Evolutionary conservation across 176 grass and related monocot genomes (phyloP).

Genomic region (Paspalum vaginatum): DNA sequence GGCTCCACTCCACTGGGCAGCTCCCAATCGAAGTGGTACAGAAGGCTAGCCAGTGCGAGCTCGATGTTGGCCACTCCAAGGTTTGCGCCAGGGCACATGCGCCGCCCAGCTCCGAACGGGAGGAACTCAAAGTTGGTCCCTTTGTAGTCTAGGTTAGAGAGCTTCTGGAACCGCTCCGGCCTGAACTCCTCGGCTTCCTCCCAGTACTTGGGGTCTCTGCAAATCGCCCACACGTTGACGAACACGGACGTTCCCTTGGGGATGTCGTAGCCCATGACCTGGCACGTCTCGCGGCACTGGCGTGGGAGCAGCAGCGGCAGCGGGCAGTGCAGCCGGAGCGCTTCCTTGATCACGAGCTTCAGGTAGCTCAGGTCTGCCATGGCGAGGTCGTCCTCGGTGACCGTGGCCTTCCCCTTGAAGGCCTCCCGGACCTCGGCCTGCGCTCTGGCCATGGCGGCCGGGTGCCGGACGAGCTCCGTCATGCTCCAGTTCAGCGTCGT

Average conservation of each 20-base stretch:
- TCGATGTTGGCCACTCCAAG: slow-evolving; percentile 23
- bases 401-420: not conserved
- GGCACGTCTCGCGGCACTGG: not conserved
- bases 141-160: not conserved
- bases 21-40: slow-evolving; percentile 39
- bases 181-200: not conserved
- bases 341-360: slow-evolving; percentile 5
- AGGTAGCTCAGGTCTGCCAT: not conserved
- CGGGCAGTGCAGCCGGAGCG: not conserved
- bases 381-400: slow-evolving; percentile 20
- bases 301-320: not conserved
- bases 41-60: not conserved
- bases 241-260: not conserved
- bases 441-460: not conserved
- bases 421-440: slow-evolving; percentile 22
- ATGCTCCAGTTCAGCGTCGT: slow-evolving; percentile 14
- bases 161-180: slow-evolving; percentile 27
- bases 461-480: slow-evolving; percentile 6
- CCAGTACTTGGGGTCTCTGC: slow-evolving; percentile 13
- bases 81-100: not conserved
- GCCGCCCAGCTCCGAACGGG: not conserved
- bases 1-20: not conserved
- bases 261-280: slow-evolving; percentile 31
- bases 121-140: slow-evolving; percentile 10
- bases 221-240: not conserved